Conservation (phyloP, 1,284 basidiomycete species). For the Termitomyces sp. region DNA sequence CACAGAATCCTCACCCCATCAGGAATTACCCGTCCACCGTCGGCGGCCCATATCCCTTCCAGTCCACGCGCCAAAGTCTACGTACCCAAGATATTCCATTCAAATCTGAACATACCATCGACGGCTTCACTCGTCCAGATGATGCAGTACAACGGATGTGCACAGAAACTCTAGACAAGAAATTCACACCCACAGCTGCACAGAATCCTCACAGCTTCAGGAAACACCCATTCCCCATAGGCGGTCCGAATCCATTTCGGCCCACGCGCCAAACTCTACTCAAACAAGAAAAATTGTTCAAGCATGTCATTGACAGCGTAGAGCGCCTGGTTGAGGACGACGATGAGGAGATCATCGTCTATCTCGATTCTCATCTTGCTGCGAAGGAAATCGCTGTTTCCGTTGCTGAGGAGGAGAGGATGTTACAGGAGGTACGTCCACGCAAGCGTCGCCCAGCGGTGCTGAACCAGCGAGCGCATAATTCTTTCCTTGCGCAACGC, state of each 20-base stretch:
- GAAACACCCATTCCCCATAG: not conserved
- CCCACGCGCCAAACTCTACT: not conserved
- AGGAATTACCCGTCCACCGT: not conserved
- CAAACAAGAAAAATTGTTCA: not conserved
- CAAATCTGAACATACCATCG: not conserved
- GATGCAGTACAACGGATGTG: not conserved
- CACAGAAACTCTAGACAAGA: not conserved
- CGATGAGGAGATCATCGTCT: constrained; percentile 5
- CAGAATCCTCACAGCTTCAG: not conserved
- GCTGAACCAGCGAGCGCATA: not conserved
- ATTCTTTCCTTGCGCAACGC: not conserved
- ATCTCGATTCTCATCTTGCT: not conserved
- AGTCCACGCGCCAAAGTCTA: not conserved
- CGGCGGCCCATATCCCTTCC: not conserved
- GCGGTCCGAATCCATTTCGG: constrained; percentile 3
- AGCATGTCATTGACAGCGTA: not conserved
- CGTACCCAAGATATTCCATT: not conserved
- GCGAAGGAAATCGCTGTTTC: not conserved
- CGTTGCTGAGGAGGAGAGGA: not conserved
- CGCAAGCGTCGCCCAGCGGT: not conserved
- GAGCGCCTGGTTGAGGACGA: constrained; percentile 4
- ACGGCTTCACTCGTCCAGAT: not conserved
- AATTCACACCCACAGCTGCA: too few relatives aligned
- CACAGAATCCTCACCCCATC: not conserved
- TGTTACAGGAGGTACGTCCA: not conserved